Evolutionary conservation across 768 basidiomycete genomes (phyloP).

Genomic region (Rhizopogon roseolus): DNA sequence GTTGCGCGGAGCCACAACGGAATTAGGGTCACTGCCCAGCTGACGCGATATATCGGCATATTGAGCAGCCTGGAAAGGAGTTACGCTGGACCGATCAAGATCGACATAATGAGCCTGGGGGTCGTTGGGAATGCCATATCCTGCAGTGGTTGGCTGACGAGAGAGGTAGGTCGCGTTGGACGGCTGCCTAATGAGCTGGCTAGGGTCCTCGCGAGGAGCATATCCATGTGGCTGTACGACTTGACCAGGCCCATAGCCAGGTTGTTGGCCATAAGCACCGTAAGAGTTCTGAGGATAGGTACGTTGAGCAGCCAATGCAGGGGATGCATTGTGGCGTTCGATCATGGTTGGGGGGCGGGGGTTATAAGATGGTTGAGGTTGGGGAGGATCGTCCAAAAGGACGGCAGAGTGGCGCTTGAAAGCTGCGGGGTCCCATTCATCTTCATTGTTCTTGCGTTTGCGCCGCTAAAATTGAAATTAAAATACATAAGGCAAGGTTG

Average conservation of each 20-base stretch:
- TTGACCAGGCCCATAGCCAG: conserved; percentile 13
- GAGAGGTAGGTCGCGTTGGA: conserved; percentile 18
- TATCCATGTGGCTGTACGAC: conserved; percentile 17
- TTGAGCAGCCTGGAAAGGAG: conserved; percentile 72
- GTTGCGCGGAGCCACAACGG: conserved; percentile 14
- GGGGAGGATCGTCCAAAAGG: conserved; percentile 49
- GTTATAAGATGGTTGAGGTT: conserved; percentile 35
- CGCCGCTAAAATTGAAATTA: conserved; percentile 32
- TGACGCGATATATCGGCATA: conserved; percentile 66
- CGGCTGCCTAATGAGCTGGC: conserved; percentile 17
- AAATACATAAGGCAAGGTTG: background rate
- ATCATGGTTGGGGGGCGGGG: conserved; percentile 65
- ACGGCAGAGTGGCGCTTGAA: conserved; percentile 66
- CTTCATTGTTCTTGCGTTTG: conserved; percentile 28
- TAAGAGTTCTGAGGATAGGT: conserved; percentile 19
- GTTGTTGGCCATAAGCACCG: conserved; percentile 19
- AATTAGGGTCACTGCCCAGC: conserved; percentile 33
- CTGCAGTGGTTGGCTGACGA: conserved; percentile 12
- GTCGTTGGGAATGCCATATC: conserved; percentile 12
- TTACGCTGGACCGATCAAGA: conserved; percentile 61
- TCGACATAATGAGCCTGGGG: conserved; percentile 51
- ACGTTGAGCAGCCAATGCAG: conserved; percentile 19
- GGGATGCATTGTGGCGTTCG: conserved; percentile 38
- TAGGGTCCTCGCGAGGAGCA: conserved; percentile 21
- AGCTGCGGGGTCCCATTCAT: conserved; percentile 49